phyloP scores from a whole-genome alignment of 768 basidiomycete genomes.

The Kwoniella newhampshirensis region DNA sequence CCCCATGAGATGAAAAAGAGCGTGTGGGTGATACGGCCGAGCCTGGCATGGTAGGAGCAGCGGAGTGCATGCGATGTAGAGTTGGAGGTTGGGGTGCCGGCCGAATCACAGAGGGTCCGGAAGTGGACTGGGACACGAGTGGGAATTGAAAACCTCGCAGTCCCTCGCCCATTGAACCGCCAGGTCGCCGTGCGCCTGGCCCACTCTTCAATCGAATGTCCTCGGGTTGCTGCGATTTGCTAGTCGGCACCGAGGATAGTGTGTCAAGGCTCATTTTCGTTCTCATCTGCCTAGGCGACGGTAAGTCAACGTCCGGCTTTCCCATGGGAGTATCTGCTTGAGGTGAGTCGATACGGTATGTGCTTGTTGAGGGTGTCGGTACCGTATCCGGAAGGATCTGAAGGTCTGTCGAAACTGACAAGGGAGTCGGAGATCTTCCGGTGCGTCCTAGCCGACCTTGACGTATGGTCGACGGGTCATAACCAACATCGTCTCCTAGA shows the following conservation, averaged over 20 bases:
- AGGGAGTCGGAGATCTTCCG: conserved; percentile 1
- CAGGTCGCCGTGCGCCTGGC: conserved; percentile 21
- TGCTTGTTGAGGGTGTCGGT: neutral
- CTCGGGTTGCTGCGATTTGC: conserved; percentile 23
- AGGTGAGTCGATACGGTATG: neutral
- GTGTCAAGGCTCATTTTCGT: conserved; percentile 34
- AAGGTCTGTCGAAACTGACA: conserved; percentile 1
- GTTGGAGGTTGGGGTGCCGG: conserved; percentile 15
- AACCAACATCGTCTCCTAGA: neutral
- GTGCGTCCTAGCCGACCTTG: neutral
- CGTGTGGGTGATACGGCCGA: conserved; percentile 3
- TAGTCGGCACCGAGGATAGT: conserved; percentile 31
- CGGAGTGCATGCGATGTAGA: conserved; percentile 36
- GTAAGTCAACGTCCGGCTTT: conserved; percentile 1
- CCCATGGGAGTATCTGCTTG: conserved; percentile 15
- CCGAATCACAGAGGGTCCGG: conserved; percentile 3
- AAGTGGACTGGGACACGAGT: conserved; percentile 23
- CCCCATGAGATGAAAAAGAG: neutral
- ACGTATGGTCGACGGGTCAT: conserved; percentile 30
- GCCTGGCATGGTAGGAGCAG: conserved; percentile 24
- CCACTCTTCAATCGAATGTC: conserved; percentile 12
- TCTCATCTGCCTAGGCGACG: conserved; percentile 12
- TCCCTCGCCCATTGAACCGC: conserved; percentile 40
- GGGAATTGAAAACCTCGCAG: conserved; percentile 48
- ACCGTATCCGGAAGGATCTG: too few relatives aligned